These are phyloP conservation scores for Ophiostoma piceae DNA, from an alignment of 2,329 filamentous ascomycete genomes.

Conservation along the genomic window DNA sequence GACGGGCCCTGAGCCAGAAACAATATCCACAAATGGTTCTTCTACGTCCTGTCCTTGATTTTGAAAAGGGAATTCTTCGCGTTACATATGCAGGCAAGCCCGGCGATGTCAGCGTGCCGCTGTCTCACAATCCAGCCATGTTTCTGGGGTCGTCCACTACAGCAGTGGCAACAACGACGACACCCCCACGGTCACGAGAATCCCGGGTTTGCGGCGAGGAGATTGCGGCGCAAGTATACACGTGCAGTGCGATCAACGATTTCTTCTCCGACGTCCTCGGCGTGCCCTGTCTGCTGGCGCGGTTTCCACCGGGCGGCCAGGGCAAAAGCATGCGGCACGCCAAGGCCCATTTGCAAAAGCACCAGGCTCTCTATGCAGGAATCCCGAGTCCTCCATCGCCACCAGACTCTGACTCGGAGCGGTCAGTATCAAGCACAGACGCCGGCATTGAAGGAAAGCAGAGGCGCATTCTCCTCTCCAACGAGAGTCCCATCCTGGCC, in stretches of 20 bases:
- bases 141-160: constrained; percentile 35
- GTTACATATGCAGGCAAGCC: constrained; percentile 47
- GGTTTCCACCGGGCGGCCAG: constrained; percentile 67
- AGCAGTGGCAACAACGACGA: neutral
- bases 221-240: constrained; percentile 66
- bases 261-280: constrained; percentile 76
- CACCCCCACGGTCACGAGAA: constrained; percentile 39
- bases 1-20: constrained; percentile 82
- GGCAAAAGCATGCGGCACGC: constrained; percentile 60
- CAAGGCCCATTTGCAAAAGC: constrained; percentile 63
- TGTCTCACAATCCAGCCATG: constrained; percentile 61
- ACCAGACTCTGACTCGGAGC: constrained; percentile 53
- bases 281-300: constrained; percentile 75
- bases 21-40: constrained; percentile 82
- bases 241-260: constrained; percentile 55
- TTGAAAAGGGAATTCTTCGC: constrained; percentile 59
- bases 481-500: constrained; percentile 88
- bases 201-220: constrained; percentile 80
- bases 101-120: constrained; percentile 47
- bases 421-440: neutral
- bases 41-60: constrained; percentile 68
- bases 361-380: constrained; percentile 38
- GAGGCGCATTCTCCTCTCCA: constrained; percentile 69
- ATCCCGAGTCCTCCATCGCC: constrained; percentile 46
- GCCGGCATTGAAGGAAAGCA: constrained; percentile 29